These are phyloP conservation scores for Pistacia atlantica DNA, from an alignment of 345 rosid genomes.

Conservation along the genomic window DNA sequence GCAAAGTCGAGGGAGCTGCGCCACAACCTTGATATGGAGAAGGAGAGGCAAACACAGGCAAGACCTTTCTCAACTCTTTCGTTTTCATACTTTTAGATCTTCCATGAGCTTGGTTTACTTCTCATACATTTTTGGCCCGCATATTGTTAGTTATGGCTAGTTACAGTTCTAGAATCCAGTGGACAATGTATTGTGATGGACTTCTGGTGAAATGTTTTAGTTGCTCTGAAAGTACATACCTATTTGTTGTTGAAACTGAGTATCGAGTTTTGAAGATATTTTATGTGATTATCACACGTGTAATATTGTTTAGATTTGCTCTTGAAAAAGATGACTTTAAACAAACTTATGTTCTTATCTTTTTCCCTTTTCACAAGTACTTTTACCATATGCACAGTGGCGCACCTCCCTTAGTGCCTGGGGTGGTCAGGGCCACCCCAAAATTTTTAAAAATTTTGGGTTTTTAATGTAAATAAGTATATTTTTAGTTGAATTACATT, in stretches of 20 bases:
- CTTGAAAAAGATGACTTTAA: background rate
- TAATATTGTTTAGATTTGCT: background rate
- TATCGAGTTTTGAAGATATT: too few species aligned
- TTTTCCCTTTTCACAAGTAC: background rate
- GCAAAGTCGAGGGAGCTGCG: constrained; percentile 77
- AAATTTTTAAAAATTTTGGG: too few species aligned
- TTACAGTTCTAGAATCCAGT: background rate
- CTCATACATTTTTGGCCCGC: too few species aligned
- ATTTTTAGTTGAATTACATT: too few species aligned
- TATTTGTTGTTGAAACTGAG: too few species aligned
- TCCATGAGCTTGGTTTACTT: background rate
- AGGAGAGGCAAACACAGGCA: constrained; percentile 83
- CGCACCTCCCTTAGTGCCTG: too few species aligned
- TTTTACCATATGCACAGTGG: background rate
- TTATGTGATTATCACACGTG: background rate
- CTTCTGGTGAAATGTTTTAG: background rate
- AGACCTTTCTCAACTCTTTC: constrained; percentile 16
- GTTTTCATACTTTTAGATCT: background rate
- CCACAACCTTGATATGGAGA: constrained; percentile 79
- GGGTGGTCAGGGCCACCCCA: too few species aligned
- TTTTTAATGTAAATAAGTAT: too few species aligned
- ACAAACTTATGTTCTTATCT: background rate
- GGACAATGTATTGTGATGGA: background rate
- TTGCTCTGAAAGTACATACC: constrained; percentile 3
- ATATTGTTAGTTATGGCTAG: background rate